These are phyloP conservation scores for Gardenia jasminoides DNA, from an alignment of 257 asterid genomes.

Conservation along the genomic window DNA sequence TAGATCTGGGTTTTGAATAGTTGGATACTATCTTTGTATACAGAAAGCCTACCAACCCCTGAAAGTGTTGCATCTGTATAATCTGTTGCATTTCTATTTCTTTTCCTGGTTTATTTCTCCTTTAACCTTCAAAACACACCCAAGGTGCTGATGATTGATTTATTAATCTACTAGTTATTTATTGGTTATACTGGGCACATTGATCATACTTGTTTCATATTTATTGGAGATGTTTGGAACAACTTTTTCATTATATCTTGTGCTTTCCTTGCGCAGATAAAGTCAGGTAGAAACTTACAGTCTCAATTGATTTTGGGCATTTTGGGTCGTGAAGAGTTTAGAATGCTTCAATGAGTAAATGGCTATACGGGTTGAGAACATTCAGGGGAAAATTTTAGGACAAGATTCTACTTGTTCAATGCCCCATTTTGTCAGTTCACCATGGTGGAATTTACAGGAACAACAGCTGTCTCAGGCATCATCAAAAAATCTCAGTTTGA, in stretches of 20 bases:
- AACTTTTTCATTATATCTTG: background rate
- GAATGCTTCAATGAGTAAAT: constrained; percentile 32
- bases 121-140: background rate
- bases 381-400: constrained; percentile 18
- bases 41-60: constrained; percentile 10
- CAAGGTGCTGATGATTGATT: background rate
- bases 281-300: constrained; percentile 8
- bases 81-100: background rate
- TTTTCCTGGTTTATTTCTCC: background rate
- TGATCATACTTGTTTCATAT: background rate
- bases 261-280: background rate
- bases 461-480: constrained; percentile 28
- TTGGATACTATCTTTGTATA: constrained; percentile 1
- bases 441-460: constrained; percentile 33
- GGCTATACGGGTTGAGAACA: constrained; percentile 35
- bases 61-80: background rate
- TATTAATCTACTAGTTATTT: background rate
- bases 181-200: background rate
- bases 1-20: background rate
- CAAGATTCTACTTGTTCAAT: background rate
- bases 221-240: background rate
- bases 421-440: constrained; percentile 22
- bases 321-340: constrained; percentile 27
- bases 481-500: constrained; percentile 27
- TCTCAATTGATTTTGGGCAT: constrained; percentile 5